Percentiles rank a stretch among this genome's conserved stretches.
Conservation (phyloP, 1,139 yeast species). For the Saccharomycopsis phalli region DNA sequence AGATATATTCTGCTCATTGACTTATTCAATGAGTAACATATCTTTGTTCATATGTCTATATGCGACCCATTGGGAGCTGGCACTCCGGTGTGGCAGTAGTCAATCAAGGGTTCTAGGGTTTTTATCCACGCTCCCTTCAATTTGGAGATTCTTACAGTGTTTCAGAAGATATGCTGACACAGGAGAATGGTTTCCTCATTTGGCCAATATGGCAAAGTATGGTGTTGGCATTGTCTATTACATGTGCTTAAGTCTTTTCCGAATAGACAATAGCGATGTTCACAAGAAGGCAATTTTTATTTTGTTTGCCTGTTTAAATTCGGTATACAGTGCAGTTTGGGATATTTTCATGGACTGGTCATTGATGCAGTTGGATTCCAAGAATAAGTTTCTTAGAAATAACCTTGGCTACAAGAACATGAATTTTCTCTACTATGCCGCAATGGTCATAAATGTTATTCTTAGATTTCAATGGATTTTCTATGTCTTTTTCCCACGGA, state of each 20-base stretch:
- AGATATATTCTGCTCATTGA: conserved; percentile 79
- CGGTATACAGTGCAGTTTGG: conserved; percentile 68
- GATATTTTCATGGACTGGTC: conserved; percentile 97
- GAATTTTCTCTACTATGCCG: conserved; percentile 53
- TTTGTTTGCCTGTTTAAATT: conserved; percentile 63
- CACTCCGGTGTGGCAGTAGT: conserved; percentile 58
- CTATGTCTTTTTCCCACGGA: conserved; percentile 40
- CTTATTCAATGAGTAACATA: conserved; percentile 79
- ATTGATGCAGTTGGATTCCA: conserved; percentile 56
- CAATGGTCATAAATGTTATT: conserved; percentile 63
- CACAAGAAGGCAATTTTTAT: conserved; percentile 53
- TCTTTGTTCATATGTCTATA: conserved; percentile 82
- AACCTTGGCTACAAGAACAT: conserved; percentile 56
- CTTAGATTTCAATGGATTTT: conserved; percentile 88
- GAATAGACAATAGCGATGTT: conserved; percentile 42
- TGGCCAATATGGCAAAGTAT: conserved; percentile 84
- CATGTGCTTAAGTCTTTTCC: conserved; percentile 67
- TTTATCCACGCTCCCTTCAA: conserved; percentile 72
- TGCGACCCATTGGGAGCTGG: conserved; percentile 50
- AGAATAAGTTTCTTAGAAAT: conserved; percentile 55
- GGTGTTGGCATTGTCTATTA: conserved; percentile 57
- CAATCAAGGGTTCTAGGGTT: conserved; percentile 73
- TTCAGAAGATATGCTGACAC: conserved; percentile 86
- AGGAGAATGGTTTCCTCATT: conserved; percentile 93
- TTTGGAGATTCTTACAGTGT: conserved; percentile 89